Conservation (phyloP, 805 yeast species). For the Barnettozyma salicaria region DNA sequence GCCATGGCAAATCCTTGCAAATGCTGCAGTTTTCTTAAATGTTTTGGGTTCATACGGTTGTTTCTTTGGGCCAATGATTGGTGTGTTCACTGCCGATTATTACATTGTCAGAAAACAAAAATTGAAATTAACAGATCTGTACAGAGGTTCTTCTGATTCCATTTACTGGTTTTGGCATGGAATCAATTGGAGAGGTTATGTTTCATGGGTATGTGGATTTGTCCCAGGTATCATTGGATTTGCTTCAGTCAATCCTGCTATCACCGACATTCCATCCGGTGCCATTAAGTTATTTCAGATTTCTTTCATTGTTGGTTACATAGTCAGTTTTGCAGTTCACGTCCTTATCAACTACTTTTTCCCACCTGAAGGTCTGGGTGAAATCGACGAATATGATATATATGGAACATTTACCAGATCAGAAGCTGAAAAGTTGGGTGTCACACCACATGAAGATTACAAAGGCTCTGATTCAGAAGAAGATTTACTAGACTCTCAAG, state of each 20-base stretch:
- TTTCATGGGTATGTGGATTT: constrained; percentile 34
- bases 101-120: constrained; percentile 33
- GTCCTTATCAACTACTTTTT: constrained; percentile 20
- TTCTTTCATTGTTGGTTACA: constrained; percentile 25
- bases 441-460: constrained; percentile 23
- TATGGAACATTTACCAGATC: constrained; percentile 30
- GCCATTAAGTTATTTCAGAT: constrained; percentile 25
- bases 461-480: constrained; percentile 4
- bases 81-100: constrained; percentile 33
- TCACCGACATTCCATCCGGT: constrained; percentile 23
- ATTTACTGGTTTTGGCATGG: constrained; percentile 41
- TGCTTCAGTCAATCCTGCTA: constrained; percentile 25
- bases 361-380: constrained; percentile 28
- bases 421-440: constrained; percentile 30
- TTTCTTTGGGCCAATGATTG: constrained; percentile 40
- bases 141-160: constrained; percentile 28
- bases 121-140: constrained; percentile 37
- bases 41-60: constrained; percentile 28
- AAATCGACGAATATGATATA: constrained; percentile 29
- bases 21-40: constrained; percentile 22
- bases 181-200: constrained; percentile 36
- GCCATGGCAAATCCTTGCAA: constrained; percentile 52
- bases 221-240: constrained; percentile 41
- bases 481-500: neutral
- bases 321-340: constrained; percentile 22